These are phyloP conservation scores for Byssoonygena ceratinophila DNA, from an alignment of 2,329 filamentous ascomycete species.

Conservation along the genomic window DNA sequence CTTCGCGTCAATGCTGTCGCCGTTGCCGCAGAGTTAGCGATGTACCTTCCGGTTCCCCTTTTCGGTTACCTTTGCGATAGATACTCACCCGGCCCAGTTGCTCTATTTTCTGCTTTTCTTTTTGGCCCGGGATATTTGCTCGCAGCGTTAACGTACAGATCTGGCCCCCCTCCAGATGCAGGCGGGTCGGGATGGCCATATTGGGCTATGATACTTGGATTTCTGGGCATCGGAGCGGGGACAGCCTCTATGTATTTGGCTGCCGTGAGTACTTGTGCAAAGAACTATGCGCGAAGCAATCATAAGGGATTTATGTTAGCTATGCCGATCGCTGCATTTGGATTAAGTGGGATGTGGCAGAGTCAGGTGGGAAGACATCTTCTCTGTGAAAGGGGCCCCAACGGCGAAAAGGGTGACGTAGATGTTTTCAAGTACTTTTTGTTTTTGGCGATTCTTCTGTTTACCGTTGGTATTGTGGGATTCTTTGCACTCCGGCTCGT, in stretches of 20 bases:
- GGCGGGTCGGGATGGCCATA: constrained; percentile 55
- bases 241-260: constrained; percentile 84
- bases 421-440: constrained; percentile 80
- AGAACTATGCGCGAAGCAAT: constrained; percentile 88
- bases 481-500: constrained; percentile 65
- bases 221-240: constrained; percentile 68
- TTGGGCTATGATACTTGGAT: constrained; percentile 72
- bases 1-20: constrained; percentile 84
- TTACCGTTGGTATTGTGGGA: constrained; percentile 61
- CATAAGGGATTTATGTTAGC: constrained; percentile 83
- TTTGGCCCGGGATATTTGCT: constrained; percentile 75
- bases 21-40: constrained; percentile 73
- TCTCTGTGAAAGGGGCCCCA: constrained; percentile 57
- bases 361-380: constrained; percentile 75
- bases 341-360: constrained; percentile 89
- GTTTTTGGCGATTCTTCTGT: constrained; percentile 65
- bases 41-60: constrained; percentile 84
- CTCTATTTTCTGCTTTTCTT: constrained; percentile 58
- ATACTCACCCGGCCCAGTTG: constrained; percentile 66
- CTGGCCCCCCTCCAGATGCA: constrained; percentile 44
- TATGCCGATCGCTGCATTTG: constrained; percentile 82
- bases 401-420: constrained; percentile 52
- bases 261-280: constrained; percentile 88
- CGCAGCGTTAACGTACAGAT: constrained; percentile 66
- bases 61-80: constrained; percentile 90